Percentiles rank a stretch among this genome's conserved stretches.
These are phyloP conservation scores for Pythium sp. DNA, from an alignment of 352 stramenopile species.

Conservation along the genomic window DNA sequence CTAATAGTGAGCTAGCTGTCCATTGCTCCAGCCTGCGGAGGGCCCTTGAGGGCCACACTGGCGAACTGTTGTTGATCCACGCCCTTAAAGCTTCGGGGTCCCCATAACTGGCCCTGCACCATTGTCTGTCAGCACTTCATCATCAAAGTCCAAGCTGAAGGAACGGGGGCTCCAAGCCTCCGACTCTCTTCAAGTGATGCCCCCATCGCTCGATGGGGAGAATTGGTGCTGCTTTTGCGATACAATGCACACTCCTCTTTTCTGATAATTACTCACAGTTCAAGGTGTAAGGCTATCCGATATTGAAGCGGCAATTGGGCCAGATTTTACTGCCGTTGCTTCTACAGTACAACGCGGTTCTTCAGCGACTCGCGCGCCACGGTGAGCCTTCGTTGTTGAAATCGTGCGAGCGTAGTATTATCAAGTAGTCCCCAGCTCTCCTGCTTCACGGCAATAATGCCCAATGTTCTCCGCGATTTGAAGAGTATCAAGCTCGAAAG, in stretches of 20 bases:
- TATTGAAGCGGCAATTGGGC: neutral
- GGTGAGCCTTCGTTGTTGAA: too few relatives aligned
- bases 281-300: neutral
- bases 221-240: neutral
- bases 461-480: too few relatives aligned
- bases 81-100: neutral
- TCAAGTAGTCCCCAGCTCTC: too few relatives aligned
- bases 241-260: neutral
- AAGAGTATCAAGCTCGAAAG: too few relatives aligned
- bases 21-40: neutral
- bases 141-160: neutral
- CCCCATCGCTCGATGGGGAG: neutral
- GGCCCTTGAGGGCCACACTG: neutral
- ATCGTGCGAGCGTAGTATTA: too few relatives aligned
- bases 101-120: neutral
- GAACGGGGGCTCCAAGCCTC: too few relatives aligned
- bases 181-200: too few relatives aligned
- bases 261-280: neutral
- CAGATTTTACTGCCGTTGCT: neutral
- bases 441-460: too few relatives aligned
- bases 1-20: neutral
- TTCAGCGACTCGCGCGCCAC: too few relatives aligned
- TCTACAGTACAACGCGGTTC: neutral
- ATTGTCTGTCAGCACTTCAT: neutral
- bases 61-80: too few relatives aligned